phyloP scores from a whole-genome alignment of 169 alveolate genomes.

The Amoebophrya sp. region DNA sequence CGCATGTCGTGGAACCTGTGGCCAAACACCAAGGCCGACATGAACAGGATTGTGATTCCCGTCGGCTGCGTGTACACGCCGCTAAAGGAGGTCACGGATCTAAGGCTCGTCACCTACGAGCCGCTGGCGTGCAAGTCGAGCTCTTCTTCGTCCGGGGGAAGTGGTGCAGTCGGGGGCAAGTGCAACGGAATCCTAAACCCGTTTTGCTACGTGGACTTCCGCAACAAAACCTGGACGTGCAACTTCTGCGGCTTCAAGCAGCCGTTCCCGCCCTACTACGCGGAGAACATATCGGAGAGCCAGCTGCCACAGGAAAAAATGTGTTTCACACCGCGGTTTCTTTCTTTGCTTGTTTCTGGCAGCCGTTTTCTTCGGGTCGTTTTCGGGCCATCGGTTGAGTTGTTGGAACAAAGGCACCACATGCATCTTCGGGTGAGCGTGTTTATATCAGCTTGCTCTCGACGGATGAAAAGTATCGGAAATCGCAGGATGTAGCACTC shows the following conservation, averaged over 20 bases:
- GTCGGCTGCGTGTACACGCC: slow-evolving; percentile 87
- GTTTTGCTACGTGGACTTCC: slow-evolving; percentile 69
- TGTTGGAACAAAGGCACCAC: too few relatives aligned
- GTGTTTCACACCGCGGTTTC: too few relatives aligned
- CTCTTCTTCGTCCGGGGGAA: too few relatives aligned
- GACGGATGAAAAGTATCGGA: too few relatives aligned
- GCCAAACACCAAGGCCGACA: slow-evolving; percentile 89
- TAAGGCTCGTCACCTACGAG: slow-evolving; percentile 38
- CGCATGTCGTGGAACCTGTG: slow-evolving; percentile 95
- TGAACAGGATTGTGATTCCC: slow-evolving; percentile 89
- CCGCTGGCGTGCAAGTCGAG: slow-evolving; percentile 37
- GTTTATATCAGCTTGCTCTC: too few relatives aligned
- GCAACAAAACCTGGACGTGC: slow-evolving; percentile 90
- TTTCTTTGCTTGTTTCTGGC: too few relatives aligned
- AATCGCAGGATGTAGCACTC: too few relatives aligned
- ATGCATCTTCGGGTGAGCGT: too few relatives aligned
- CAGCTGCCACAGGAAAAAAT: neutral
- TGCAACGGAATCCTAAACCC: slow-evolving; percentile 32
- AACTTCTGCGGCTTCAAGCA: slow-evolving; percentile 85
- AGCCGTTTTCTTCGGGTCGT: too few relatives aligned
- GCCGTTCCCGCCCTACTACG: slow-evolving; percentile 90
- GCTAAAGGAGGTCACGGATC: slow-evolving; percentile 37
- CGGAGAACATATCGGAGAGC: slow-evolving; percentile 83
- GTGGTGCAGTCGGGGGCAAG: too few relatives aligned
- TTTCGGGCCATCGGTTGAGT: too few relatives aligned